These are phyloP conservation scores for Westerdykella ornata DNA, from an alignment of 2,329 filamentous ascomycete species.

Conservation along the genomic window DNA sequence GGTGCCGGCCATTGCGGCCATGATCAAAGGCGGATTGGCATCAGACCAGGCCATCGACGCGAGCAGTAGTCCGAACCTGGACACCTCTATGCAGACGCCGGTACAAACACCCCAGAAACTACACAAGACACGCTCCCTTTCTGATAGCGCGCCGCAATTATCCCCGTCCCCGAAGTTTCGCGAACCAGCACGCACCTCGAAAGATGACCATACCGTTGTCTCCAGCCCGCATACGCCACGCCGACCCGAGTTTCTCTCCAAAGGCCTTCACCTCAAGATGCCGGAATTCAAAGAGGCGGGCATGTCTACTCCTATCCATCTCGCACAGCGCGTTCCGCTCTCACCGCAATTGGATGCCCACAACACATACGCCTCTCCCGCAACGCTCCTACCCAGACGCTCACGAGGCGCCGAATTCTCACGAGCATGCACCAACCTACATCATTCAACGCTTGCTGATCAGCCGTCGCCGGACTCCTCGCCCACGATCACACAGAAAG, in stretches of 20 bases:
- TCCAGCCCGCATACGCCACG: constrained; percentile 56
- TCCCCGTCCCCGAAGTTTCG: constrained; percentile 43
- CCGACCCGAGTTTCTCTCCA: constrained; percentile 55
- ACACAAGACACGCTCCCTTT: constrained; percentile 41
- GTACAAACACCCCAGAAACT: constrained; percentile 31
- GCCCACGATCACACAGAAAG: constrained; percentile 69
- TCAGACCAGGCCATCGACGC: constrained; percentile 10
- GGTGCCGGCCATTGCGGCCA: constrained; percentile 12
- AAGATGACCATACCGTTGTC: constrained; percentile 42
- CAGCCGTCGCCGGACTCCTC: constrained; percentile 84
- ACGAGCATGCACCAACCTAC: constrained; percentile 83
- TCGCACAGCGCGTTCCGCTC: constrained; percentile 58
- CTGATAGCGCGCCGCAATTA: constrained; percentile 40
- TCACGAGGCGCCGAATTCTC: constrained; percentile 91
- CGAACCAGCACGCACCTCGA: constrained; percentile 35
- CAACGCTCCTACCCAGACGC: constrained; percentile 78
- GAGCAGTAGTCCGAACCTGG: no score
- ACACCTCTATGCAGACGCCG: neutral
- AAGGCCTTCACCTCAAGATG: constrained; percentile 65
- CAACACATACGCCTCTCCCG: constrained; percentile 78
- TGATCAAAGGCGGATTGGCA: constrained; percentile 11
- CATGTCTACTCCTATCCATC: constrained; percentile 44
- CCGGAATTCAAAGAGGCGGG: constrained; percentile 46
- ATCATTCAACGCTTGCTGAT: constrained; percentile 90
- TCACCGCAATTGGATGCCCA: constrained; percentile 82